phyloP scores from a whole-genome alignment of 1,139 yeast genomes.

The Geotrichum armillariae region DNA sequence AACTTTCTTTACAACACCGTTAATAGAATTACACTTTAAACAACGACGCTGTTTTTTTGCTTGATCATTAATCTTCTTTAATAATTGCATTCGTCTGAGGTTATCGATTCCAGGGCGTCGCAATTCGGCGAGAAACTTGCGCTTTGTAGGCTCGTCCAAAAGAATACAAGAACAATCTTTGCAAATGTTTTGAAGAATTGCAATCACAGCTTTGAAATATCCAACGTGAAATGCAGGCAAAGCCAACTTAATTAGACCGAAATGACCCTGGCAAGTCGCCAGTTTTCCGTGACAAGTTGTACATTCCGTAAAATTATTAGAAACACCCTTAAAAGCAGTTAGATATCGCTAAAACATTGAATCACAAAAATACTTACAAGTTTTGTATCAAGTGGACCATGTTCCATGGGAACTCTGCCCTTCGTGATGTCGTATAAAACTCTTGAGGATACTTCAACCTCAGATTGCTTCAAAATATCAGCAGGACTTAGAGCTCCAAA shows the following conservation, averaged over 20 bases:
- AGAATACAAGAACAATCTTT: conserved; percentile 82
- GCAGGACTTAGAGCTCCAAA: conserved; percentile 90
- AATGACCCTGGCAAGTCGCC: conserved; percentile 97
- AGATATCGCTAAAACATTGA: neutral
- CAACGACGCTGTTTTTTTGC: conserved; percentile 96
- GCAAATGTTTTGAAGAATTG: conserved; percentile 87
- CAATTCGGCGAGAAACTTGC: conserved; percentile 70
- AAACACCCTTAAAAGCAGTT: conserved; percentile 57
- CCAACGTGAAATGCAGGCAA: conserved; percentile 98
- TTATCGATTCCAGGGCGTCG: conserved; percentile 90
- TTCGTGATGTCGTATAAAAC: conserved; percentile 88
- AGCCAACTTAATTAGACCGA: conserved; percentile 91
- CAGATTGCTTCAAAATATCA: conserved; percentile 91
- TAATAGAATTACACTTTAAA: conserved; percentile 78
- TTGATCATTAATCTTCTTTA: conserved; percentile 82
- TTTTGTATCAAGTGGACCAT: conserved; percentile 87
- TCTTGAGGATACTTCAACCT: conserved; percentile 88
- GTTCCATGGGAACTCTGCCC: conserved; percentile 74
- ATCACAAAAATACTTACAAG: conserved; percentile 48
- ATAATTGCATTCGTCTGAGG: conserved; percentile 82
- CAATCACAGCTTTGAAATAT: conserved; percentile 87
- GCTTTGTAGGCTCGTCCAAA: conserved; percentile 68
- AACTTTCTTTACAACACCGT: conserved; percentile 97
- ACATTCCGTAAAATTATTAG: conserved; percentile 82
- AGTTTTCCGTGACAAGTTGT: conserved; percentile 87